Percentiles rank a stretch among this genome's conserved stretches.
These are phyloP conservation scores for Solanum hybrid DNA, from an alignment of 305 asterid species.

Conservation along the genomic window DNA sequence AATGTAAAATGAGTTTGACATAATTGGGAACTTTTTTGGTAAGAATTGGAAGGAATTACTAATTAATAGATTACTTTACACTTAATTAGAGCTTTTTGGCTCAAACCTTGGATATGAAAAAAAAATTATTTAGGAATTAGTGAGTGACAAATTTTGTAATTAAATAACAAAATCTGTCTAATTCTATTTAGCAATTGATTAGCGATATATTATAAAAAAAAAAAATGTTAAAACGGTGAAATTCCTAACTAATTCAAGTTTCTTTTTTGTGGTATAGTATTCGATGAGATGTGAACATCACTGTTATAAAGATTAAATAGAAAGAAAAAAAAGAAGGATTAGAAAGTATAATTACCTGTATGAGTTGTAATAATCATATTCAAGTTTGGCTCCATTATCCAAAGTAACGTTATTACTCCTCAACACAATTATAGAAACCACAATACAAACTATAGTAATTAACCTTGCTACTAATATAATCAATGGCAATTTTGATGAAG, in stretches of 20 bases:
- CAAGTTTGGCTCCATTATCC: not conserved
- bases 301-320: not conserved
- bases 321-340: not conserved
- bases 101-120: not conserved
- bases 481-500: slow-evolving; percentile 10
- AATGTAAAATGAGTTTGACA: not conserved
- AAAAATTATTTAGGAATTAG: not conserved
- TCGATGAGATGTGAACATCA: not conserved
- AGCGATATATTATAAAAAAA: not conserved
- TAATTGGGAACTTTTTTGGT: not conserved
- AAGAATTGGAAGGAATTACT: no score
- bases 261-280: not conserved
- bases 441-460: slow-evolving; percentile 12
- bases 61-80: not conserved
- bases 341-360: slow-evolving; percentile 12
- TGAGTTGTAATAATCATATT: slow-evolving; percentile 19
- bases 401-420: slow-evolving; percentile 11
- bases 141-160: not conserved
- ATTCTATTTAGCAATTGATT: not conserved
- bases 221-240: not conserved
- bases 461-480: slow-evolving; percentile 16
- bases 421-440: slow-evolving; percentile 16
- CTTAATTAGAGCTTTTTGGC: not conserved
- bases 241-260: not conserved
- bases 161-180: not conserved